A percentile compares a stretch with the other conserved stretches of the same genome.
These are phyloP conservation scores for Lasiosphaeria miniovina DNA, from an alignment of 495 filamentous ascomycete species.

Conservation along the genomic window DNA sequence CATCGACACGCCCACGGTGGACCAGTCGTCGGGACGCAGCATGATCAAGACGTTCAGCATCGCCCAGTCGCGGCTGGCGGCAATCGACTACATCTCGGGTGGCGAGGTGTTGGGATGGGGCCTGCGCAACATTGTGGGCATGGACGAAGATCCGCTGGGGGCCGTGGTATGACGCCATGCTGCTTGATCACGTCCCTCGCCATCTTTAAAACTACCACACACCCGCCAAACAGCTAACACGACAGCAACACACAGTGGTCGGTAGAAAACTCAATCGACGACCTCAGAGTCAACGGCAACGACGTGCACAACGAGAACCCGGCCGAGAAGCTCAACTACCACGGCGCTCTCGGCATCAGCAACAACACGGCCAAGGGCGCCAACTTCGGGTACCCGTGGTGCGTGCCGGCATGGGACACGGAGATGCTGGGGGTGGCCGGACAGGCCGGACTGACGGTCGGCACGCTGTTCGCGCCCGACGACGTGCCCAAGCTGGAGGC, in stretches of 20 bases:
- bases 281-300: constrained; percentile 48
- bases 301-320: constrained; percentile 66
- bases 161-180: constrained; percentile 36
- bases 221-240: background rate
- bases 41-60: constrained; percentile 61
- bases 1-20: constrained; percentile 48
- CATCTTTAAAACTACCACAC: background rate
- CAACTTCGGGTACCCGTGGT: constrained; percentile 63
- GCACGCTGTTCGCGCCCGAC: constrained; percentile 44
- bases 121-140: constrained; percentile 62
- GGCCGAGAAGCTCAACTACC: constrained; percentile 66
- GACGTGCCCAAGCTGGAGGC: constrained; percentile 18
- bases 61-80: constrained; percentile 26
- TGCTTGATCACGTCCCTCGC: constrained; percentile 1
- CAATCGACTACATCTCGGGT: constrained; percentile 44
- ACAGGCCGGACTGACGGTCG: constrained; percentile 30
- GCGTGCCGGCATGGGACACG: constrained; percentile 58
- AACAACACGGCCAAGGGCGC: constrained; percentile 33
- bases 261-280: constrained; percentile 66
- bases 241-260: constrained; percentile 37
- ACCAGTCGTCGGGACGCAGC: constrained; percentile 47
- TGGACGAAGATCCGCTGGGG: constrained; percentile 57
- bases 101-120: constrained; percentile 63
- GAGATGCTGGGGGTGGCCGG: constrained; percentile 32
- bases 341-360: constrained; percentile 51